Conservation (phyloP, 202 grass and related monocot genomes). For the Brachypodium distachyon region DNA sequence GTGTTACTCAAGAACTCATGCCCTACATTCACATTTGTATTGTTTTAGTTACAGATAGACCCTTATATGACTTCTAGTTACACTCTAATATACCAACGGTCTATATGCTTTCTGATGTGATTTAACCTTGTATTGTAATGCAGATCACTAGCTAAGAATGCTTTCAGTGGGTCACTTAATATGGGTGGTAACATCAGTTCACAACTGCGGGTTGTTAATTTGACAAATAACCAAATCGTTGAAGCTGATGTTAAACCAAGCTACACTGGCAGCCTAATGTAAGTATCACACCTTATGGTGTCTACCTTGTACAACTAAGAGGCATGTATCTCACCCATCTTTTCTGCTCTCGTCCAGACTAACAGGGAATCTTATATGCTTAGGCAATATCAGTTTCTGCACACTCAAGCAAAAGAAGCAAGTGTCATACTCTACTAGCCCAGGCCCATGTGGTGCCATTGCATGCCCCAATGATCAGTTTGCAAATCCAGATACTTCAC, state of each 20-base stretch:
- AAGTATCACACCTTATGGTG: not conserved
- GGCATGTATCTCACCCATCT: not conserved
- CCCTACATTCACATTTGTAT: not conserved
- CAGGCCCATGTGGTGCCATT: slow-evolving; percentile 22
- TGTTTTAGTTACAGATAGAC: not conserved
- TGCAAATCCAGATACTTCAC: slow-evolving; percentile 40
- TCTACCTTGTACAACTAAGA: not conserved
- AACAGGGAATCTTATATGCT: slow-evolving; percentile 43
- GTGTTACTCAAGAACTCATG: not conserved
- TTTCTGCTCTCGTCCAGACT: slow-evolving; percentile 37
- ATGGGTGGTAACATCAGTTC: slow-evolving; percentile 28
- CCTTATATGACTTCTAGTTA: not conserved
- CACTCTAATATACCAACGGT: not conserved
- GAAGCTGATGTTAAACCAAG: not conserved
- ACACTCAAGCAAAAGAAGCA: slow-evolving; percentile 11
- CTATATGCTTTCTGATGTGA: not conserved
- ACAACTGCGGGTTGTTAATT: slow-evolving; percentile 34
- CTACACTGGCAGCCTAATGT: slow-evolving; percentile 46
- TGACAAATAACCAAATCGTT: slow-evolving; percentile 42
- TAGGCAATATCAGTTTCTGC: slow-evolving; percentile 13
- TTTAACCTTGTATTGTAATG: slow-evolving; percentile 16
- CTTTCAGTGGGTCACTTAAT: slow-evolving; percentile 18
- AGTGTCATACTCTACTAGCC: slow-evolving; percentile 43
- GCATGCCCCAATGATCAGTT: slow-evolving; percentile 33
- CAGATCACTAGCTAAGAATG: slow-evolving; percentile 40